phyloP scores from a whole-genome alignment of 2,329 filamentous ascomycete species.

The Paraphaeosphaeria minitans region DNA sequence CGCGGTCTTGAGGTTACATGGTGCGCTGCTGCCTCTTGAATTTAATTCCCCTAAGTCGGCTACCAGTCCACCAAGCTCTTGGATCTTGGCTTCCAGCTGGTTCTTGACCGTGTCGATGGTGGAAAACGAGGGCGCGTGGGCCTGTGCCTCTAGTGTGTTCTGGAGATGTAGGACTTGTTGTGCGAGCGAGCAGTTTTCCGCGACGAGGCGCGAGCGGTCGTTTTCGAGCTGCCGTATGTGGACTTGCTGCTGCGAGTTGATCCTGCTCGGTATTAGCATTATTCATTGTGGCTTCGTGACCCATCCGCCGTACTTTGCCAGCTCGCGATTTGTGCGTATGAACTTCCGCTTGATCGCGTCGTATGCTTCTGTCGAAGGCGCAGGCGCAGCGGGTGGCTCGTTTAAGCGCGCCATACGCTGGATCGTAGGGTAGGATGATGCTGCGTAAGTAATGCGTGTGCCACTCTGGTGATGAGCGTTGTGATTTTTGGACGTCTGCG shows the following conservation, averaged over 20 bases:
- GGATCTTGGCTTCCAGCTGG: conserved; percentile 73
- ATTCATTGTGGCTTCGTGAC: not conserved
- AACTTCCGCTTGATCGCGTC: conserved; percentile 80
- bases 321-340: conserved; percentile 81
- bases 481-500: conserved; percentile 17
- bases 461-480: conserved; percentile 10
- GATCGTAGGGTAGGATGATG: conserved; percentile 30
- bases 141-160: conserved; percentile 67
- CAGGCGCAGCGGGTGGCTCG: conserved; percentile 61
- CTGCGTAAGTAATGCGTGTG: conserved; percentile 33
- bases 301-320: conserved; percentile 59
- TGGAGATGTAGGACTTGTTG: conserved; percentile 73
- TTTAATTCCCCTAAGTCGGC: conserved; percentile 62
- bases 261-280: conserved; percentile 50
- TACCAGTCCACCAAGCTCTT: conserved; percentile 71
- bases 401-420: conserved; percentile 79
- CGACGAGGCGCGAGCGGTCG: conserved; percentile 73
- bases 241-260: conserved; percentile 77
- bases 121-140: conserved; percentile 64
- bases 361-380: conserved; percentile 66
- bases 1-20: conserved; percentile 55
- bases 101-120: conserved; percentile 72
- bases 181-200: conserved; percentile 78
- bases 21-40: conserved; percentile 22
- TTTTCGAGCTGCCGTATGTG: conserved; percentile 78